Base-by-base conservation (phyloP, 1,284 basidiomycete genomes). In the Polyporus tsugae region DNA sequence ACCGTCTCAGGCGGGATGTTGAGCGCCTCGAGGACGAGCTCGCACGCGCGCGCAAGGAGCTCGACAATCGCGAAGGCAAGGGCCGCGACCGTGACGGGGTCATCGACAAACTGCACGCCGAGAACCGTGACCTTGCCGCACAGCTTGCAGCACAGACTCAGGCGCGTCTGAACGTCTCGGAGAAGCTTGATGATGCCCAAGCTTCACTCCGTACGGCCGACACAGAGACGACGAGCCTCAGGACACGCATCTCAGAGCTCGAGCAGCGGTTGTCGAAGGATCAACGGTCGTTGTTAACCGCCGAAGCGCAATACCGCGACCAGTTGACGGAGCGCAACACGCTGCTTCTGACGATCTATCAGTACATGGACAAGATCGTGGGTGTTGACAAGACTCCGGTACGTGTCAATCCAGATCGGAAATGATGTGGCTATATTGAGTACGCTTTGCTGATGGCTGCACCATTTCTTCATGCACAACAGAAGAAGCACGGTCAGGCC, bases 271-370 rank as follows among this genome's bases (percentile, higher is more conserved):
- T 97, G 68, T 89, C 89, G 60, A 95, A 95, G 78, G 96, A 95
- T 69, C 95, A 97, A 78, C 86, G 93, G 55, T 86, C 90, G 55
- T 79, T 94, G 67, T 78, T 93, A 68, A 81, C 84, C 49, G 88
- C 90, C 2, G 95, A 98, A 78, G 88, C 85, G 64, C 91, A 96
- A 78, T 95, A 93, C 74, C 87, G 95, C 41, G 93, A 96, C 79
- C 96, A 98, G 80, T 81, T 97, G 59, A 95, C 94, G 36, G 97
- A 99, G 82, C 86, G 96, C 68, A 97, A 97, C 79, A 96, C 95
- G 29, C 84, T 99, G 35, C 82, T 99, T 60, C 83, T 98, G 70
- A 95, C 94, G 17, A 95, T 98, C 39, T 98, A 96, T 80, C 95
- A 97, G 80, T 96, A 97, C 77, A 90, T 98, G 85, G 96, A 98